Base-by-base conservation (phyloP, 108 stramenopile species). In the Cyclotella atomus region DNA sequence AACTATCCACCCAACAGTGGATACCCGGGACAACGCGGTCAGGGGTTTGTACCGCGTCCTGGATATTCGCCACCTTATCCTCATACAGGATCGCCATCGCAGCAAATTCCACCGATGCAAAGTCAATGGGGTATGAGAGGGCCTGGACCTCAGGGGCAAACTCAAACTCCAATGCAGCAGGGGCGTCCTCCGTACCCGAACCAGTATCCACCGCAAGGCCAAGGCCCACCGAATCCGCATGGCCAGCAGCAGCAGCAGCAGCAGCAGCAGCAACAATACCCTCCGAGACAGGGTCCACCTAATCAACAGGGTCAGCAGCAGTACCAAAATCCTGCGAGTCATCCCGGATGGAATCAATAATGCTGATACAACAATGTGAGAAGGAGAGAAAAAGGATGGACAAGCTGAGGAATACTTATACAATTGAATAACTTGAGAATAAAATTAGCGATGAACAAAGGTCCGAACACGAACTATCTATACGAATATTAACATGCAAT, bases 321-420 rank as follows among this genome's bases (percentile, higher is more conserved):
- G 36, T 25, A 52, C 7, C 21, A 47, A 12, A 71, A 73, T 54
- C 78, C 71, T 29, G 65, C 70, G 2, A 45, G 67, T 41, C 79
- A 79, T 68, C 79, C 79, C 16, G 79, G 62, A 12, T 79, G 79
- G 79, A 79, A 68, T n/a, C 79, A 79, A 47, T 79, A 73, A 68
- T 2, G 32, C 61, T 52, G 20, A 23, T 3, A 23, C 10, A 52
- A 52, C 20, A 1, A 23, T 23, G 38, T 9, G 6, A 12, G 38
- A 41, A 41, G 6, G 12, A 41, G 6, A 41, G 12, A 9, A 41
- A 9, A 41, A 41, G 12, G 9, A 9, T 41, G 38, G 12, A 9
- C n/a, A n/a, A n/a, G n/a, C n/a, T n/a, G n/a, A n/a, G n/a, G n/a
- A n/a, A n/a, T n/a, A n/a, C n/a, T n/a, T n/a, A n/a, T n/a, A n/a